These are phyloP conservation scores for Nemania sp. DNA, from an alignment of 2,329 filamentous ascomycete genomes.

Conservation along the genomic window DNA sequence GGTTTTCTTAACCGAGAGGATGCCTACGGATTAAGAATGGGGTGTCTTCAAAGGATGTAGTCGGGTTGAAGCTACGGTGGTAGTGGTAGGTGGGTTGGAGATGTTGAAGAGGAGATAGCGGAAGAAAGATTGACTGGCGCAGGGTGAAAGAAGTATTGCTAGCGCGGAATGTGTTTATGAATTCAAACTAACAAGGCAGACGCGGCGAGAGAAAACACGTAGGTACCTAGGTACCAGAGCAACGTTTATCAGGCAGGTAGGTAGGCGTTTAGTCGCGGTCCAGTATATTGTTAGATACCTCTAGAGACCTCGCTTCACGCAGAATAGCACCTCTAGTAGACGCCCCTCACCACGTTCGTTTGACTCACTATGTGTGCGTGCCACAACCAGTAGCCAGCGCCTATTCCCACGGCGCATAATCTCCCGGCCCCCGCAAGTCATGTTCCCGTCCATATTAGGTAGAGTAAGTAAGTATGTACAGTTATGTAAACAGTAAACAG, in stretches of 20 bases:
- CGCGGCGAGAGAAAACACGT: not conserved
- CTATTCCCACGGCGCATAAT: constrained; percentile 10
- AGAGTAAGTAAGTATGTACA: constrained; percentile 49
- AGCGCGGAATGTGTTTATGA: not conserved
- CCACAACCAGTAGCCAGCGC: constrained; percentile 19
- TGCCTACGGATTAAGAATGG: not conserved
- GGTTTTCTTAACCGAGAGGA: not conserved
- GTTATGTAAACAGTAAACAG: constrained; percentile 43
- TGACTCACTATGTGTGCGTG: not conserved
- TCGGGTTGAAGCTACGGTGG: not conserved
- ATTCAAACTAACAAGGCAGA: not conserved
- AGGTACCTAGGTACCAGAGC: constrained; percentile 13
- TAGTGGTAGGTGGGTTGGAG: not conserved
- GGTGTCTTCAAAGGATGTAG: not conserved
- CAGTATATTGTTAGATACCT: not conserved
- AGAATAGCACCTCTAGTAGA: not conserved
- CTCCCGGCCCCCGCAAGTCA: constrained; percentile 22
- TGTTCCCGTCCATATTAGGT: constrained; percentile 28
- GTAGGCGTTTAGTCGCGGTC: not conserved
- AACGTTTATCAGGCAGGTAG: constrained; percentile 9
- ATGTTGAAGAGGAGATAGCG: not conserved
- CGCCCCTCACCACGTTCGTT: not conserved
- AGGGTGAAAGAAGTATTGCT: not conserved
- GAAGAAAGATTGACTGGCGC: not conserved
- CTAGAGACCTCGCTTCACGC: not conserved